phyloP scores from a whole-genome alignment of 345 rosid genomes.

The Eucalyptus globulus region DNA sequence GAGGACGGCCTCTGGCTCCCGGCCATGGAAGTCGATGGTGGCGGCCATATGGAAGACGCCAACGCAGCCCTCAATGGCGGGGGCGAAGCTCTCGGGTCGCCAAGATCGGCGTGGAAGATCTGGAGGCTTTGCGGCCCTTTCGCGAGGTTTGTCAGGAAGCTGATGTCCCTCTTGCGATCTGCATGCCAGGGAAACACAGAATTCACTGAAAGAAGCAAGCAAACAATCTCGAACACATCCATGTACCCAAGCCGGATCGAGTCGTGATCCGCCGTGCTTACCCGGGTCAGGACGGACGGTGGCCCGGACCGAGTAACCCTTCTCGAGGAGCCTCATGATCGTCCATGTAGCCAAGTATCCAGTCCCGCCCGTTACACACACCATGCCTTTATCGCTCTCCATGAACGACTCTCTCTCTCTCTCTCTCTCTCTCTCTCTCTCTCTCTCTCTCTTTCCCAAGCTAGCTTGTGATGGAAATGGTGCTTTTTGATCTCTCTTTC shows the following conservation, averaged over 20 bases:
- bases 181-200: neutral
- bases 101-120: constrained; percentile 37
- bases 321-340: constrained; percentile 12
- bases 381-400: neutral
- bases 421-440: too few species aligned
- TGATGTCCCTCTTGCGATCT: constrained; percentile 3
- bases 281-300: constrained; percentile 8
- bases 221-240: neutral
- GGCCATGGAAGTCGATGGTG: constrained; percentile 20
- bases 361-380: constrained; percentile 15
- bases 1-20: constrained; percentile 28
- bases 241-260: neutral
- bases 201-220: neutral
- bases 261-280: neutral
- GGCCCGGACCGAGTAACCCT: constrained; percentile 16
- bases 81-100: constrained; percentile 33
- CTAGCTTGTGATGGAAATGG: neutral
- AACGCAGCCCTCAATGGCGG: constrained; percentile 44
- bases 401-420: neutral
- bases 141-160: constrained; percentile 2
- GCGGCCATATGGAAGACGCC: constrained; percentile 56
- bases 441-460: neutral
- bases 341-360: constrained; percentile 13
- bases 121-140: neutral
- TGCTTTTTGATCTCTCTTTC: neutral